Evolutionary conservation across 2,329 filamentous ascomycete species (phyloP).

Genomic region (Phaeoacremonium minimum): DNA sequence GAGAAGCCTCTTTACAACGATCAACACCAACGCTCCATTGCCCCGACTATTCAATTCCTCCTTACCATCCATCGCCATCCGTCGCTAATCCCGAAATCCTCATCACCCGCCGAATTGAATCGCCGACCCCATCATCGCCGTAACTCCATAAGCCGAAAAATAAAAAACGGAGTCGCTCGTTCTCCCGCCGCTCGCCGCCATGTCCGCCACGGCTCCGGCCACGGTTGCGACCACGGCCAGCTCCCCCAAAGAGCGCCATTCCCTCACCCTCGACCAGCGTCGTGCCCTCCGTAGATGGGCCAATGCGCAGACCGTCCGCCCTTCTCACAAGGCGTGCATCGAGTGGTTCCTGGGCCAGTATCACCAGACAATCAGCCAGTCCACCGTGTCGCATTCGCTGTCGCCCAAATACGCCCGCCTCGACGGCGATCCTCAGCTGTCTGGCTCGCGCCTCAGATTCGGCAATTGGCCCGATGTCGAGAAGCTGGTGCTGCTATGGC

Average conservation of each 20-base stretch:
- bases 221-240: neutral
- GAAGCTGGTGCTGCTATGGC: conserved; percentile 52
- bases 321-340: conserved; percentile 58
- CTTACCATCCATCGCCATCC: conserved; percentile 5
- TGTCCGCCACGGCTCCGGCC: neutral
- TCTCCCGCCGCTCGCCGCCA: neutral
- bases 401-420: conserved; percentile 59
- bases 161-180: neutral
- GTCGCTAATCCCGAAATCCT: neutral
- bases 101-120: neutral
- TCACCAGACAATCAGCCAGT: conserved; percentile 57
- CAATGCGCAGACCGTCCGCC: conserved; percentile 49
- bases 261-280: conserved; percentile 58
- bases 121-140: neutral
- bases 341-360: conserved; percentile 58
- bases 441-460: conserved; percentile 57
- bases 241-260: conserved; percentile 47
- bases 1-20: neutral
- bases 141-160: neutral
- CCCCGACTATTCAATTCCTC: neutral
- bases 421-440: conserved; percentile 56
- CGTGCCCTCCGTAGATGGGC: conserved; percentile 58
- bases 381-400: conserved; percentile 58
- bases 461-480: conserved; percentile 63
- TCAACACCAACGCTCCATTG: neutral